phyloP scores from a whole-genome alignment of 148 eudicot species.

The Hydrangea macrophylla region DNA sequence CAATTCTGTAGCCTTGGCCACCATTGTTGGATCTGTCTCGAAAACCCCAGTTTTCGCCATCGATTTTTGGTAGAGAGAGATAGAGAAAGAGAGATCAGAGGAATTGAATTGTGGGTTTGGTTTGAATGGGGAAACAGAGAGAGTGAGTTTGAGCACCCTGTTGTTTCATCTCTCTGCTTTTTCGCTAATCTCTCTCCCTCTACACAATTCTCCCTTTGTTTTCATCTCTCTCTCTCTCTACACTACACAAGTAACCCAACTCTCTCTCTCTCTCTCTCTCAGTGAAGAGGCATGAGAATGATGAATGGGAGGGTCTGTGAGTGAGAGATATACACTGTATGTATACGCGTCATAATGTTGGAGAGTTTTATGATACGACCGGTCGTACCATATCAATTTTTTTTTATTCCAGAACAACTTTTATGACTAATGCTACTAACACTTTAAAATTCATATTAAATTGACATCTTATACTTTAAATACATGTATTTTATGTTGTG shows the following conservation, averaged over 20 bases:
- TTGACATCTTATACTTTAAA: too few species aligned
- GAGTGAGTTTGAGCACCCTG: not conserved
- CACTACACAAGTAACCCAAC: too few species aligned
- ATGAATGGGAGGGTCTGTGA: not conserved
- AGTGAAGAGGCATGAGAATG: not conserved
- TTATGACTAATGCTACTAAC: too few species aligned
- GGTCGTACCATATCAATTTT: too few species aligned
- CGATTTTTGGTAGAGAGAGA: not conserved
- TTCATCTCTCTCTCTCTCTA: not conserved
- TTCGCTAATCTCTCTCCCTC: not conserved
- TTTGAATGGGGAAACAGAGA: not conserved
- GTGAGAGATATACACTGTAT: too few species aligned
- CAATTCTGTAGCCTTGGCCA: conserved; percentile 43
- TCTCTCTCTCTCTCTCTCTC: not conserved
- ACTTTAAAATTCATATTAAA: too few species aligned
- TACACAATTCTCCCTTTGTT: not conserved
- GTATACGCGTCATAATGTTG: too few species aligned
- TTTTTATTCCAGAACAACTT: too few species aligned
- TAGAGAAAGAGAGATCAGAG: not conserved
- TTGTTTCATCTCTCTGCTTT: not conserved
- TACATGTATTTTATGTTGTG: too few species aligned
- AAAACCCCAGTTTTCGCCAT: conserved; percentile 64
- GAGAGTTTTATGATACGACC: too few species aligned
- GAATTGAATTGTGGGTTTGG: not conserved
- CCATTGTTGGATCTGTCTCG: conserved; percentile 35